Conservation (phyloP, 148 eudicot species). For the Silene conica region DNA sequence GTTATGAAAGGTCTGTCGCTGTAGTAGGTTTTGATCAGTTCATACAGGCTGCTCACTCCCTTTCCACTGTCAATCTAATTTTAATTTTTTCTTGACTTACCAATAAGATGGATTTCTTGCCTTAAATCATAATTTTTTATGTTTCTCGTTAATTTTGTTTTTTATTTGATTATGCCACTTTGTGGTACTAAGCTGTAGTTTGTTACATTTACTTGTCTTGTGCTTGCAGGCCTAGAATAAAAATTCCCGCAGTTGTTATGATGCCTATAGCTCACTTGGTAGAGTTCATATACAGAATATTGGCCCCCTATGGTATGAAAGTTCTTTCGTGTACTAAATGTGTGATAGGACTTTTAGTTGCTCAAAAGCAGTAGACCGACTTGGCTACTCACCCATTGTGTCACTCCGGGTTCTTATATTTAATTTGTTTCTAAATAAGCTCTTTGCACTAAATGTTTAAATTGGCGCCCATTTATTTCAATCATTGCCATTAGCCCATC, state of each 20-base stretch:
- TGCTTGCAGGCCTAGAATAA: slow-evolving; percentile 87
- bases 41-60: neutral
- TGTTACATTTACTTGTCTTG: slow-evolving; percentile 20
- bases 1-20: slow-evolving; percentile 72
- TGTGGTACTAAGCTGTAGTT: slow-evolving; percentile 7
- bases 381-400: slow-evolving; percentile 92
- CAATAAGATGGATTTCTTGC: too few species aligned
- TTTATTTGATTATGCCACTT: slow-evolving; percentile 2
- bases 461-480: neutral
- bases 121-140: neutral
- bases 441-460: neutral
- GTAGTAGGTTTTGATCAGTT: neutral
- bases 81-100: neutral
- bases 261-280: slow-evolving; percentile 94
- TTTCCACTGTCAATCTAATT: too few species aligned
- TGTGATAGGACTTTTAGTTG: slow-evolving; percentile 70
- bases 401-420: slow-evolving; percentile 62
- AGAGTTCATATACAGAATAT: slow-evolving; percentile 58
- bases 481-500: neutral
- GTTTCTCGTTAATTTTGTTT: neutral
- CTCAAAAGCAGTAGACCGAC: slow-evolving; percentile 84
- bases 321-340: too few species aligned
- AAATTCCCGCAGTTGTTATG: slow-evolving; percentile 71
- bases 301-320: slow-evolving; percentile 93
- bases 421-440: neutral